Base-by-base conservation (phyloP, 2,329 filamentous ascomycete species). In the Fusarium beomiforme region DNA sequence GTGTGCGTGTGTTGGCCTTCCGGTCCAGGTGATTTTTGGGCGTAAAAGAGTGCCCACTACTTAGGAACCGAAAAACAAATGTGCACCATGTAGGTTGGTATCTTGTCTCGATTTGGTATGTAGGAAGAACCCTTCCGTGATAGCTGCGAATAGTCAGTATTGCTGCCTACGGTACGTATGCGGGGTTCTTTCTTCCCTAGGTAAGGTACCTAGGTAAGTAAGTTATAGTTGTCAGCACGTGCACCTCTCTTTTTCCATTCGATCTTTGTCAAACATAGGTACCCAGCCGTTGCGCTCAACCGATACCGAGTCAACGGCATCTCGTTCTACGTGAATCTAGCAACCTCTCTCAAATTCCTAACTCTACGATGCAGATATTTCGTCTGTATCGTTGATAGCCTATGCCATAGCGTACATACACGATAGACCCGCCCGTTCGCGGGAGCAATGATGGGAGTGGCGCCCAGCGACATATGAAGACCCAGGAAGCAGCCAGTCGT, bases 401-500 rank as follows among this genome's bases (percentile, higher is more conserved):
- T 55, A 36, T 59, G 47, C 59, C 49, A 60, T 59, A 63, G 43
- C 33, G 43, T 41, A 59, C 21, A 23, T 14, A 23, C 46, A 14
- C 65, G 55, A 68, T 74, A 62, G 68, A 47, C 69, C 75, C 73
- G 62, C 75, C 68, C 51, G 70, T 77, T 75, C 70, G 64, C 64
- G 73, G 72, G 67, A 67, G 65, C 64, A 49, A 77, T 77, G 75
- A 77, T 77, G 75, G 75, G 75, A 74, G 75, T 77, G 75, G 75
- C 75, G 73, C 59, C 43, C 39, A 21, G 46, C 70, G 70, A 73
- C 63, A 69, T 75, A 77, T 71, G 73, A 74, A 55, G 47, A 56
- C 36, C 65, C 56, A 29, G 58, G 50, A 60, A 41, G 53, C 68
- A 75, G 50, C 75, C 73, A 77, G 72, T 77, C 50, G 56, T 66